Evolutionary conservation across 2,329 filamentous ascomycete genomes (phyloP), one percentile per base, ranked within the genome.

Genomic region (Falciphora oryzae): DNA sequence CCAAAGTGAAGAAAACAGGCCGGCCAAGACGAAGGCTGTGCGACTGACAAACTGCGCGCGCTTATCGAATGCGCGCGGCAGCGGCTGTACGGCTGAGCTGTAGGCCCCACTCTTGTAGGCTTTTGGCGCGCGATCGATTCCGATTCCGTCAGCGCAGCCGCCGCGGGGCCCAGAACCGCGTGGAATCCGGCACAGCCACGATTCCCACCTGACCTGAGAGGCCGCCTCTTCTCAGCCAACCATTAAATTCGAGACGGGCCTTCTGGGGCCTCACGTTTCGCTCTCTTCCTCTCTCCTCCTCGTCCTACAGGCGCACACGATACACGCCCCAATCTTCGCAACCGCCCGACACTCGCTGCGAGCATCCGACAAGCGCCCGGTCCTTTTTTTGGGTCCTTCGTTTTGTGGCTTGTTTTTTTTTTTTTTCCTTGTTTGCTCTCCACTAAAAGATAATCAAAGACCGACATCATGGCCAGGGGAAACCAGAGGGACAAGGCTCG

Each of bases 401-500:
- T 6, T 14, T 31, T n/a, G 13, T 35, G 59, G 32, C 29, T 28
- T 27, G n/a, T 22, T 22, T n/a, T 35, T 35, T 35, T 2, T 60
- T 32, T 25, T 32, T 60, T n/a, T 32, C n/a, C 35, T 60, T 60
- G 13, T 16, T 27, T 25, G 7, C 18, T 53, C 59, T 57, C 61
- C 28, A 58, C 35, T 56, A 60, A 22, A 57, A 27, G 27, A 13
- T 22, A 28, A 57, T 25, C 57, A 32, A 32, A 32, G 32, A 32
- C 32, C 38, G 22, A 62, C 69, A 71, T 66, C 68, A 98, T 98
- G 94, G 89, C 94, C 71, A 92, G 94, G 77, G 94, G 94, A 71
- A 98, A 98, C 78, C 94, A 98, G 83, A 90, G 94, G 74, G 93
- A 98, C 69, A 93, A 94, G 82, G 90, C 91, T 72, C 90, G 94